These are phyloP conservation scores for Cyclaneusma minus DNA, from an alignment of 2,329 filamentous ascomycete genomes.

Conservation along the genomic window DNA sequence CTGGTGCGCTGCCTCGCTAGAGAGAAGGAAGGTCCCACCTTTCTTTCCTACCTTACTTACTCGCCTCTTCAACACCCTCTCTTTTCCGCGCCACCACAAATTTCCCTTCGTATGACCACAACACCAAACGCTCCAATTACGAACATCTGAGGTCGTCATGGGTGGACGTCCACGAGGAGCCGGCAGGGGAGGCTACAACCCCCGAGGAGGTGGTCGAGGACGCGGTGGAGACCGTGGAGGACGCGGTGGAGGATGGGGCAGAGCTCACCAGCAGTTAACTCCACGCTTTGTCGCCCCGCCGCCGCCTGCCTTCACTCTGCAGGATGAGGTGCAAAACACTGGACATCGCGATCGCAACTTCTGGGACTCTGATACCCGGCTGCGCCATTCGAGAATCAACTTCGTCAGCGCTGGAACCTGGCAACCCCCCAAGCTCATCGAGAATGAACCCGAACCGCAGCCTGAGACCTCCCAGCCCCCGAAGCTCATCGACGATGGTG, in stretches of 20 bases:
- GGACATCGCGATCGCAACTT: constrained; percentile 29
- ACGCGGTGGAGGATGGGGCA: constrained; percentile 6
- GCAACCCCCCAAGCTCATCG: constrained; percentile 20
- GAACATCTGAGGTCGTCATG: constrained; percentile 3
- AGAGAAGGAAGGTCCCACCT: too few relatives aligned
- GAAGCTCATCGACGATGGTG: too few relatives aligned
- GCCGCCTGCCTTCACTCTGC: constrained; percentile 22
- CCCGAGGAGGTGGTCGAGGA: constrained; percentile 5
- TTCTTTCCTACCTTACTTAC: too few relatives aligned
- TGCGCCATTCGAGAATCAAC: constrained; percentile 37
- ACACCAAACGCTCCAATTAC: too few relatives aligned
- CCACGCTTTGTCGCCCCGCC: constrained; percentile 9
- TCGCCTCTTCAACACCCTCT: too few relatives aligned
- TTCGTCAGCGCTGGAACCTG: constrained; percentile 45
- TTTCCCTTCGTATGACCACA: too few relatives aligned
- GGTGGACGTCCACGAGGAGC: constrained; percentile 3
- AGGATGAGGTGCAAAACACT: constrained; percentile 42
- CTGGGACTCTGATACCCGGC: constrained; percentile 29
- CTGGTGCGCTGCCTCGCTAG: too few relatives aligned
- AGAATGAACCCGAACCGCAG: constrained; percentile 11
- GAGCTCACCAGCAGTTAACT: constrained; percentile 5
- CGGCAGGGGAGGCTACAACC: constrained; percentile 4
- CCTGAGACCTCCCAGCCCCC: constrained; percentile 27
- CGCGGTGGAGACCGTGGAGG: constrained; percentile 4
- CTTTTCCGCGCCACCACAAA: too few relatives aligned